These are phyloP conservation scores for Eucalyptus camaldulensis DNA, from an alignment of 345 rosid species.

Conservation along the genomic window DNA sequence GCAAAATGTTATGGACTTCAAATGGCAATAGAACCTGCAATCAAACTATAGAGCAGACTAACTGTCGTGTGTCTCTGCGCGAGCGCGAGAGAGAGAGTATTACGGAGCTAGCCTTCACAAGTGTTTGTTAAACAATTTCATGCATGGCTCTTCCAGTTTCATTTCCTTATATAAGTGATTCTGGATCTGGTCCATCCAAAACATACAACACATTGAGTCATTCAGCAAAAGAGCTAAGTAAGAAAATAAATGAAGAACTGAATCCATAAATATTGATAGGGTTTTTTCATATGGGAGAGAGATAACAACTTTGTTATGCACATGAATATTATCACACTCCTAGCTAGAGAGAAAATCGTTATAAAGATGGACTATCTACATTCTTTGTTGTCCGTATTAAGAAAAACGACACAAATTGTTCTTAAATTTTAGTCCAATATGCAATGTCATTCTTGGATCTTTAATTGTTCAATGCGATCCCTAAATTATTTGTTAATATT, in stretches of 20 bases:
- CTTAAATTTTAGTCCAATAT: fast-evolving
- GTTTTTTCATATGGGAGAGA: background rate
- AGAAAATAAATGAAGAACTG: background rate
- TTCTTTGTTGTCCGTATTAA: background rate
- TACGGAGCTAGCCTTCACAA: background rate
- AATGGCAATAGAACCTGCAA: background rate
- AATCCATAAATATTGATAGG: background rate
- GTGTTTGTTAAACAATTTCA: background rate
- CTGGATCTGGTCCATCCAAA: background rate
- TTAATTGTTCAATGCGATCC: fast-evolving
- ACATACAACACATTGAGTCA: background rate
- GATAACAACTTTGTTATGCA: background rate
- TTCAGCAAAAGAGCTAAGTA: background rate
- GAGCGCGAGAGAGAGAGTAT: background rate
- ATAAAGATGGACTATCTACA: background rate
- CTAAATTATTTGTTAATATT: fast-evolving
- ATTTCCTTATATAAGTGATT: background rate
- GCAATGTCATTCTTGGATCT: fast-evolving
- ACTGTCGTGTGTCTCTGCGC: background rate
- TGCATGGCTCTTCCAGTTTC: background rate
- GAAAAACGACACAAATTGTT: background rate
- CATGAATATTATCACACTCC: background rate
- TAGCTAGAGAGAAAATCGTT: background rate
- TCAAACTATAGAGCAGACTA: background rate
- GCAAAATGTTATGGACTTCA: background rate